These are phyloP conservation scores for Aspergillus pseudoviridinutans DNA, from an alignment of 2,329 filamentous ascomycete genomes.

Conservation along the genomic window DNA sequence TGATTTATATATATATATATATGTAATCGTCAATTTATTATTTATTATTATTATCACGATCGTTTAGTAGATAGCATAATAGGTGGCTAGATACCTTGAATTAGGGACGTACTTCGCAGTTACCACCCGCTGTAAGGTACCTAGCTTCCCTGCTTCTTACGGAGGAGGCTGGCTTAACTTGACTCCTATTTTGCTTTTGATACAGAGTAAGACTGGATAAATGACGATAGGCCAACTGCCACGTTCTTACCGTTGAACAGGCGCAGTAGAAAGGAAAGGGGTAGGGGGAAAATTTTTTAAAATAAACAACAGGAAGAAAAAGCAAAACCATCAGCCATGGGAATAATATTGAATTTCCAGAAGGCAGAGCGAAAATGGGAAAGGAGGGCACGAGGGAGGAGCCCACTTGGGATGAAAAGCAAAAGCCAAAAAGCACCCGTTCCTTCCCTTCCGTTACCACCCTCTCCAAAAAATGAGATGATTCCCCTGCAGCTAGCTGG, in stretches of 20 bases:
- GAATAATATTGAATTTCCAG: background rate
- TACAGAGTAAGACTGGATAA: background rate
- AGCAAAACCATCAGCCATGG: background rate
- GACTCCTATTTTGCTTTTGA: background rate
- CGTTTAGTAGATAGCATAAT: background rate
- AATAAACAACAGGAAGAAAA: background rate
- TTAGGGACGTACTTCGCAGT: background rate
- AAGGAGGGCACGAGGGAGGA: background rate
- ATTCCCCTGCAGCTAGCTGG: no score
- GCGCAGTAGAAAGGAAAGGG: background rate
- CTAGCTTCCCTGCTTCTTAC: background rate
- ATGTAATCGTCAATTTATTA: background rate
- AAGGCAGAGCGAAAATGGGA: background rate
- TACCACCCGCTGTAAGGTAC: background rate
- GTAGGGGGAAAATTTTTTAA: no score
- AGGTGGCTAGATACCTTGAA: background rate
- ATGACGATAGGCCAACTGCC: background rate
- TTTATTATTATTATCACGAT: background rate
- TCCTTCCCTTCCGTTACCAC: no score
- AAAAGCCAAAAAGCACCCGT: background rate
- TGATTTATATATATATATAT: background rate
- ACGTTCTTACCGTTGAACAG: background rate
- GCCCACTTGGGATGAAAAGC: background rate
- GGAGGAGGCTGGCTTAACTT: background rate
- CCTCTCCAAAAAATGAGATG: no score